phyloP scores from a whole-genome alignment of 192 early-diverging fungal genomes.

The Chytriomyces confervae region DNA sequence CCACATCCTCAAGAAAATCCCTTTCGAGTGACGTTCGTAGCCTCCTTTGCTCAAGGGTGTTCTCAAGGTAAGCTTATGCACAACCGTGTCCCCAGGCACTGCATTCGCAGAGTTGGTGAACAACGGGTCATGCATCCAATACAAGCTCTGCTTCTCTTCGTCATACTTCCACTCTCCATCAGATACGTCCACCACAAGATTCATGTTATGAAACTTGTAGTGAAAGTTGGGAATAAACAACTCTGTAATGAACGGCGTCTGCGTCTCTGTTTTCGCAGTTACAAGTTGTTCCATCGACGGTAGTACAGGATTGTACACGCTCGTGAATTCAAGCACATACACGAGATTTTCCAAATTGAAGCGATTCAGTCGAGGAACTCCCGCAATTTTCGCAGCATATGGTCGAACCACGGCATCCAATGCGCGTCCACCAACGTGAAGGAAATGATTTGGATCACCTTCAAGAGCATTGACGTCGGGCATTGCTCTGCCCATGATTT shows the following conservation, averaged over 20 bases:
- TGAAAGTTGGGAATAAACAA: constrained; percentile 79
- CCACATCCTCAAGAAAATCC: neutral
- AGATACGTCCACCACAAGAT: constrained; percentile 62
- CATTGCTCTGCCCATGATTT: constrained; percentile 51
- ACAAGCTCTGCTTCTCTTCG: constrained; percentile 69
- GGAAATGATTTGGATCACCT: constrained; percentile 47
- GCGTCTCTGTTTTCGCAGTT: neutral
- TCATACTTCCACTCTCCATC: constrained; percentile 78
- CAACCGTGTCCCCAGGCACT: neutral
- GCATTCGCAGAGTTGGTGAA: neutral
- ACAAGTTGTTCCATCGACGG: neutral
- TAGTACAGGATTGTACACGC: constrained; percentile 28
- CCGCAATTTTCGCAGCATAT: constrained; percentile 78
- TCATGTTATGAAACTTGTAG: constrained; percentile 46
- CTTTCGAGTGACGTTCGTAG: neutral
- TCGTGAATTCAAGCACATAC: constrained; percentile 68
- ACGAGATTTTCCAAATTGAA: constrained; percentile 67
- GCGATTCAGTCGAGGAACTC: constrained; percentile 60
- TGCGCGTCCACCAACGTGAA: constrained; percentile 77
- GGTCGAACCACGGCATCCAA: constrained; percentile 81
- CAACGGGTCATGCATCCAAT: constrained; percentile 55
- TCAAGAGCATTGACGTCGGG: constrained; percentile 34
- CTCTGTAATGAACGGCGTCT: constrained; percentile 55
- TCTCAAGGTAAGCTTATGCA: constrained; percentile 2
- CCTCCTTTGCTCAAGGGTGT: neutral